Base-by-base conservation (phyloP, 306 rosid genomes). In the Dalbergia oliveri region DNA sequence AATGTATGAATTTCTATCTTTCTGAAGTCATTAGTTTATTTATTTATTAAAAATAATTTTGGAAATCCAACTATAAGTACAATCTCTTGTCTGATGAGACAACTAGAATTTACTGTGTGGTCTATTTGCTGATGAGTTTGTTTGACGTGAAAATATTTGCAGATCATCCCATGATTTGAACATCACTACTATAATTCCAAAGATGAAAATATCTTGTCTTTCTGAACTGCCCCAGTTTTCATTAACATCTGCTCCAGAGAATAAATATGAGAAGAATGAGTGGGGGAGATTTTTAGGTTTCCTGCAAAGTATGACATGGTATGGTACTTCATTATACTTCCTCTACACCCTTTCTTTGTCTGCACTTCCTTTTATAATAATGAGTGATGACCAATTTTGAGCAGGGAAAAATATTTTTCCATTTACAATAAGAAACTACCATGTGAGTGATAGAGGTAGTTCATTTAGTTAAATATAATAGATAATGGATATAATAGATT, bases 111-210 rank as follows among this genome's bases (percentile, higher is more conserved):
- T 69, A 65, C 23, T 14, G 54, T 75, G 31, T 71, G 73, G 51
- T 50, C 10, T 26, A 5, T 72, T 53, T 53, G 58, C 41, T 53
- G 50, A 16, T 53, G 50, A 72, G 63, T 65, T 54, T 68, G 58
- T 45, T 26, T 70, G 26, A 15, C 56, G 15, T 66, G 39, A 63
- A 76, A 87, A 69, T 13, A 59, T 72, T 66, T 69, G 73, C 82
- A 86, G 92, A 86, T 85, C 90, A 86, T 85, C 90, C 37, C 14
- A 4, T 16, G 35, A 62, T 0, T 86, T 81, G 84, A 86, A 4
- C 82, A 49, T 86, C 63, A 13, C 11, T 8, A 9, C 14, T 3
- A 5, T 26, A 12, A 21, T 73, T 43, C n/a, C 69, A 43, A 76
- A 53, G 68, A 58, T 1, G 58, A 82, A 73, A 79, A 21, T 34